These are phyloP conservation scores for Liriodendron chinense DNA, from an alignment of 164 flowering plant genomes.

Conservation along the genomic window DNA sequence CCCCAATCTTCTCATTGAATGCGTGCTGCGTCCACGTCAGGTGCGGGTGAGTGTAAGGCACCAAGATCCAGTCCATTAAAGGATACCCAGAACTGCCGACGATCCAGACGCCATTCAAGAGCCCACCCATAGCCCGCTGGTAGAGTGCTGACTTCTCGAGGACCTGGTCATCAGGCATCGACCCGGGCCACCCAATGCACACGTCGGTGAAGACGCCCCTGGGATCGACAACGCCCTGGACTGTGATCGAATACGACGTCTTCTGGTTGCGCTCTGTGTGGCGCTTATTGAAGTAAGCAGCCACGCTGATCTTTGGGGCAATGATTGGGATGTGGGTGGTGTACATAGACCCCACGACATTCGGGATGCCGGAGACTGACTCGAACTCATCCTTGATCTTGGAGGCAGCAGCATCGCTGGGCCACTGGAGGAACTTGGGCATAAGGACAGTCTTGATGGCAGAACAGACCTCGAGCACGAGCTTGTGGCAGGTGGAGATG, in stretches of 20 bases:
- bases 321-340: slow-evolving; percentile 80
- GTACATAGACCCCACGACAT: slow-evolving; percentile 70
- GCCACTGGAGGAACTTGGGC: slow-evolving; percentile 79
- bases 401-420: slow-evolving; percentile 29
- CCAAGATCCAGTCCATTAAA: slow-evolving; percentile 70
- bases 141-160: slow-evolving; percentile 58
- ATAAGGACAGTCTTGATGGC: slow-evolving; percentile 62
- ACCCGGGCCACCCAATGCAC: slow-evolving; percentile 87
- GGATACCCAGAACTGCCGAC: slow-evolving; percentile 61
- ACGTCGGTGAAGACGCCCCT: slow-evolving; percentile 69
- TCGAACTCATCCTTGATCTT: slow-evolving; percentile 40
- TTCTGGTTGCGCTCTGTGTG: slow-evolving; percentile 86
- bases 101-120: slow-evolving; percentile 48
- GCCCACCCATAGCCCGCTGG: slow-evolving; percentile 48
- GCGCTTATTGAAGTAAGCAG: slow-evolving; percentile 68
- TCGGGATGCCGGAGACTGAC: slow-evolving; percentile 52
- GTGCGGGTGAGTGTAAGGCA: slow-evolving; percentile 63
- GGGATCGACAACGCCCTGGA: slow-evolving; percentile 72
- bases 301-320: slow-evolving; percentile 63
- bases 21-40: slow-evolving; percentile 80
- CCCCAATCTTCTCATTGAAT: slow-evolving; percentile 61
- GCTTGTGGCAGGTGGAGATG: slow-evolving; percentile 86
- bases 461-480: slow-evolving; percentile 74
- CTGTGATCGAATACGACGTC: slow-evolving; percentile 77
- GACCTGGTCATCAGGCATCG: slow-evolving; percentile 66